Base-by-base conservation (phyloP, 73 alveolate genomes). In the Paramecium biaurelia region DNA sequence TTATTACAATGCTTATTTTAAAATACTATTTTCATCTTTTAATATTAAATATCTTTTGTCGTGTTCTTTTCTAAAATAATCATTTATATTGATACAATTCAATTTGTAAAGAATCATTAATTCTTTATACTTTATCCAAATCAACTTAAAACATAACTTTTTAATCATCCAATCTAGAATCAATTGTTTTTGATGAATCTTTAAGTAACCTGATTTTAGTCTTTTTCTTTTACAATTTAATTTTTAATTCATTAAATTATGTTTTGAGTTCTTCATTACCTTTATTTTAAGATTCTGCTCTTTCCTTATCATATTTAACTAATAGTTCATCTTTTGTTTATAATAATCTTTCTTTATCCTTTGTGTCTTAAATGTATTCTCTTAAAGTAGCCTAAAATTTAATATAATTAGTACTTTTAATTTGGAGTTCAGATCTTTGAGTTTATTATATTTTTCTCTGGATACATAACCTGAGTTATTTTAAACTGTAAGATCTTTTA, bases 1-100 rank as follows among this genome's bases (percentile, higher is more conserved):
- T 38, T n/a, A 47, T 43, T 38, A 10, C 12, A 79, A 79, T 21
- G 49, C 90, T 26, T 79, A 47, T 79, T 79, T 79, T 24, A 79
- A n/a, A 10, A 43, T 34, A 42, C 2, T 20, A 79, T 79, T 79
- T 34, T 79, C 90, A 30, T 79, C 90, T 47, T 79, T 79, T 7
- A 79, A 34, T 11, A 79, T 42, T 18, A 43, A n/a, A 45, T 79
- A 14, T 45, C 56, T 79, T 37, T 42, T 79, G 2, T 79, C 74
- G 23, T 79, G 0, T 21, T 79, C 90, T 79, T 79, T 79, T 47
- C 84, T 63, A 63, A n/a, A 32, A 23, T 30, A 23, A 12, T 30
- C 0, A 63, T 26, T 26, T 2, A 18, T 2, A 11, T 63, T n/a
- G 11, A 2, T 63, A 63, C 84, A 26, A 26, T 30, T 63, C 84